Evolutionary conservation across 164 flowering plant species (phyloP).

Genomic region (Stephania japonica): DNA sequence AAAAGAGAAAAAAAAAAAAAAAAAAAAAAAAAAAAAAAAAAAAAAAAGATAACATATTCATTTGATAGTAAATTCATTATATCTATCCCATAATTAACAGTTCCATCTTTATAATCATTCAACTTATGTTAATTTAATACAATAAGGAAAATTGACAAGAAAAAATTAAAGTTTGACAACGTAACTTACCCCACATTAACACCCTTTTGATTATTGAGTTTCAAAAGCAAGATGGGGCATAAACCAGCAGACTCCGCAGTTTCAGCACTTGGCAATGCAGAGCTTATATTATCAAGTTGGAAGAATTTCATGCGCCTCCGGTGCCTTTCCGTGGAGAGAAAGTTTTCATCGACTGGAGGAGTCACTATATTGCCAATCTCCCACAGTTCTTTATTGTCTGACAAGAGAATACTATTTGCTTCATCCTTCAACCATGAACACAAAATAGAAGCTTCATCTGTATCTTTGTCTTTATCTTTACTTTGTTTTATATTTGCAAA

Average conservation of each 20-base stretch:
- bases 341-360: constrained; percentile 64
- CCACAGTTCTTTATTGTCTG: constrained; percentile 50
- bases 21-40: no score
- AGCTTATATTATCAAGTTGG: constrained; percentile 30
- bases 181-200: constrained; percentile 20
- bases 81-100: no score
- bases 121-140: neutral
- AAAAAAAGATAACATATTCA: no score
- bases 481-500: constrained; percentile 13
- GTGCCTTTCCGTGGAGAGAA: constrained; percentile 56
- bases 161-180: neutral
- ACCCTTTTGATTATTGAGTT: constrained; percentile 20
- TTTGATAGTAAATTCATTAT: no score
- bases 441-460: neutral
- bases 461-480: constrained; percentile 12
- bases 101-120: no score
- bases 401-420: constrained; percentile 10
- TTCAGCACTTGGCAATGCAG: constrained; percentile 20
- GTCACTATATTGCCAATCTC: constrained; percentile 24
- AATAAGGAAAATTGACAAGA: neutral
- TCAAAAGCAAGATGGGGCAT: constrained; percentile 74
- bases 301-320: constrained; percentile 37
- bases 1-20: no score
- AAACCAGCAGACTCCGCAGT: constrained; percentile 28
- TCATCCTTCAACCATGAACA: constrained; percentile 21